phyloP scores from a whole-genome alignment of 257 asterid genomes.

The Cordia subcordata region DNA sequence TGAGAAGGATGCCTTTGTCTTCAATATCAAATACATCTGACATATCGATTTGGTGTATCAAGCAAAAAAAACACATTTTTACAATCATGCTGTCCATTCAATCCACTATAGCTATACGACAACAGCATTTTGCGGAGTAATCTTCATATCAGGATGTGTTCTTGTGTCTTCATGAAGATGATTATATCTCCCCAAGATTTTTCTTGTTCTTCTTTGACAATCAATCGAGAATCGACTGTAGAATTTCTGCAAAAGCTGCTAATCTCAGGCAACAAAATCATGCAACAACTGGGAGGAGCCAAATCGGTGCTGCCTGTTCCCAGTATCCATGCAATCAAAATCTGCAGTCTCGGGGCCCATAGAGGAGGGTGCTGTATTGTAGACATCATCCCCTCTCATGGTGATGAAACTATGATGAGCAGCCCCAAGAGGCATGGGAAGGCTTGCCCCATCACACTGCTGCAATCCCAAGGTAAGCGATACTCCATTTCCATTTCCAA shows the following conservation, averaged over 20 bases:
- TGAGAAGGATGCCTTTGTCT: not conserved
- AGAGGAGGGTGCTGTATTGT: conserved; percentile 30
- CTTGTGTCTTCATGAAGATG: no score
- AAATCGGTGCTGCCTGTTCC: conserved; percentile 40
- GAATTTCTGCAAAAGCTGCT: conserved; percentile 1
- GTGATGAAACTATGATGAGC: conserved; percentile 6
- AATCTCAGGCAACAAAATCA: conserved; percentile 34
- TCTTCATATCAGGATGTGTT: no score
- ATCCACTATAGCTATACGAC: no score
- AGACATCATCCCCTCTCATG: conserved; percentile 40
- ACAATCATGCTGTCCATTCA: not conserved
- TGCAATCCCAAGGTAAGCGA: conserved; percentile 75
- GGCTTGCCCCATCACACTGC: conserved; percentile 51
- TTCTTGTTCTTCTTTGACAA: no score
- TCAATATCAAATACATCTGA: not conserved
- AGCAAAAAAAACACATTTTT: not conserved
- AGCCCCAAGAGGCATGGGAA: conserved; percentile 27
- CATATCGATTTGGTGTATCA: not conserved
- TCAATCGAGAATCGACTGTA: no score
- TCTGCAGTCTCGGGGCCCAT: conserved; percentile 44
- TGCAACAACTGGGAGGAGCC: conserved; percentile 41
- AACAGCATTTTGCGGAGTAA: no score
- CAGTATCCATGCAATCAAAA: conserved; percentile 51
- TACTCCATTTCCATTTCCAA: conserved; percentile 46
- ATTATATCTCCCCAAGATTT: no score